A percentile compares a stretch with the other conserved stretches of the same genome.
phyloP scores from a whole-genome alignment of 805 yeast species.

The Ascoidea rubescens region DNA sequence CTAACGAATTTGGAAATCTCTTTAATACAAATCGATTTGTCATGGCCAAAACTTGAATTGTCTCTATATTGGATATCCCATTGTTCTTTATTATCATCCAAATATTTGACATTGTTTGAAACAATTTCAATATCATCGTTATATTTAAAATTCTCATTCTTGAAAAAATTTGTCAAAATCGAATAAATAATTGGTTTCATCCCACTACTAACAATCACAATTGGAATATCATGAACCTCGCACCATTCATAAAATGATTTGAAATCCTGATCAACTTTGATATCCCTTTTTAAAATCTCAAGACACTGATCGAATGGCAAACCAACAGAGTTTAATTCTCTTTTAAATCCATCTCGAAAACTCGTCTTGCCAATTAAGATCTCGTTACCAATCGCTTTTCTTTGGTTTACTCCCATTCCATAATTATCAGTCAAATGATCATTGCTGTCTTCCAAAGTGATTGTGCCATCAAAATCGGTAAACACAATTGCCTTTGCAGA shows the following conservation, averaged over 20 bases:
- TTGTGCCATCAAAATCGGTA: conserved; percentile 98
- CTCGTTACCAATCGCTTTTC: conserved; percentile 55
- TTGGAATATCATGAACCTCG: conserved; percentile 54
- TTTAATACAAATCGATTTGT: conserved; percentile 73
- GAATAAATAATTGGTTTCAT: conserved; percentile 87
- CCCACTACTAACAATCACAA: conserved; percentile 82
- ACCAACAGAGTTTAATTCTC: conserved; percentile 59
- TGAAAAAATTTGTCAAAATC: conserved; percentile 41
- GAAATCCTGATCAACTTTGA: conserved; percentile 85
- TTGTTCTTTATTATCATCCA: conserved; percentile 27
- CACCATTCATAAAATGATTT: conserved; percentile 73
- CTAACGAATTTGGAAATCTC: conserved; percentile 18
- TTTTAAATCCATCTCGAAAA: conserved; percentile 72
- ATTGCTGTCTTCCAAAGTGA: conserved; percentile 78
- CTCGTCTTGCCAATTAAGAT: conserved; percentile 54
- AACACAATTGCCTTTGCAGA: conserved; percentile 60
- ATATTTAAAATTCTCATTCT: conserved; percentile 41
- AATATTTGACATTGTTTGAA: conserved; percentile 56
- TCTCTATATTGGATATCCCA: conserved; percentile 87
- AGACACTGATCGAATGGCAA: conserved; percentile 78
- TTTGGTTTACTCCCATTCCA: conserved; percentile 67
- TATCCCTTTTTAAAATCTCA: conserved; percentile 46
- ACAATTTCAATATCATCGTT: conserved; percentile 56
- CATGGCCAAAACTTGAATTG: conserved; percentile 86
- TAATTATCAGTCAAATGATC: conserved; percentile 79